These are phyloP conservation scores for Esteya vermicola DNA, from an alignment of 2,329 filamentous ascomycete genomes.

Conservation along the genomic window DNA sequence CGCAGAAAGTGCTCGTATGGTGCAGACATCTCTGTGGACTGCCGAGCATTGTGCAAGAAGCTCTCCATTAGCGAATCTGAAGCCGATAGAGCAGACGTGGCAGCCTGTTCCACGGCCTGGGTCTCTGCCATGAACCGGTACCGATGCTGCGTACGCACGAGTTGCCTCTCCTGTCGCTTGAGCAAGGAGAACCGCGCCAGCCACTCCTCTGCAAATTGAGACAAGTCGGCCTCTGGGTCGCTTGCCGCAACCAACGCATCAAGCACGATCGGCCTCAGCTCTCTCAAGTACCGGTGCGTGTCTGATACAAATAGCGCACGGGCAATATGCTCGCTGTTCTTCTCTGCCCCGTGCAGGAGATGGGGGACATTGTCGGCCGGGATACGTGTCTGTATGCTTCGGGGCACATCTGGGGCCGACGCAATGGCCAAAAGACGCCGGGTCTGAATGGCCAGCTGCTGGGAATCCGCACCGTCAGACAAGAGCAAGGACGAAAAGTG, in stretches of 20 bases:
- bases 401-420: neutral
- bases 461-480: slow-evolving; percentile 2
- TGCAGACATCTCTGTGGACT: neutral
- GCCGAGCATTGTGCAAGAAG: slow-evolving; percentile 4
- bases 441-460: slow-evolving; percentile 7
- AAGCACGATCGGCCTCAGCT: too few relatives aligned
- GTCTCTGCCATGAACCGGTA: slow-evolving; percentile 9
- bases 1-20: slow-evolving; percentile 5
- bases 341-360: neutral
- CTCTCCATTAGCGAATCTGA: slow-evolving; percentile 5
- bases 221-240: too few relatives aligned
- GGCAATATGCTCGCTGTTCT: neutral
- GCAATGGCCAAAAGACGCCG: slow-evolving; percentile 8
- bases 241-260: too few relatives aligned
- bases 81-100: neutral
- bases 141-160: neutral
- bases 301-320: too few relatives aligned
- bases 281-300: too few relatives aligned
- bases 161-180: neutral
- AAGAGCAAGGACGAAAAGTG: slow-evolving; percentile 9
- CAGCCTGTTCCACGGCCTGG: slow-evolving; percentile 5
- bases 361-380: neutral
- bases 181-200: neutral
- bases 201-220: neutral
- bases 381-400: neutral